Conservation (phyloP, 2,329 filamentous ascomycete genomes). For the Scedosporium apiospermum region DNA sequence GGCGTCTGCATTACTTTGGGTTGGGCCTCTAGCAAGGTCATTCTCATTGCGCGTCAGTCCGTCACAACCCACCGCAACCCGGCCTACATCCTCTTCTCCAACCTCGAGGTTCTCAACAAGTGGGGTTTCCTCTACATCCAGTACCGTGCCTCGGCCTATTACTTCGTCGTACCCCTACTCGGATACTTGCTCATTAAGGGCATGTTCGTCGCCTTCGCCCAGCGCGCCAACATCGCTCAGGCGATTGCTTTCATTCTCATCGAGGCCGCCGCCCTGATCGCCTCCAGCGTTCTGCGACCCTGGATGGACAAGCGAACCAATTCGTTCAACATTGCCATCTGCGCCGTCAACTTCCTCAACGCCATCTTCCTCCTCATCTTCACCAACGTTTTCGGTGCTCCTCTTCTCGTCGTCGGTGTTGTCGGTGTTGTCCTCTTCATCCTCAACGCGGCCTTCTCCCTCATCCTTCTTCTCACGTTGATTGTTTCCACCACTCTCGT, state of each 20-base stretch:
- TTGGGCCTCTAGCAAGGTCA: constrained; percentile 86
- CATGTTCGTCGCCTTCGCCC: constrained; percentile 77
- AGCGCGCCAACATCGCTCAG: constrained; percentile 61
- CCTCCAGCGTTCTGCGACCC: constrained; percentile 69
- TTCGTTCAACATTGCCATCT: constrained; percentile 90
- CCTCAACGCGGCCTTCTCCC: constrained; percentile 72
- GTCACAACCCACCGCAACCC: constrained; percentile 91
- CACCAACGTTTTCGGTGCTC: constrained; percentile 76
- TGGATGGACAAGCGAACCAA: constrained; percentile 99
- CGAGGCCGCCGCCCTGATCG: constrained; percentile 70
- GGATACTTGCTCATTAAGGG: constrained; percentile 76
- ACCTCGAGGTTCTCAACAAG: constrained; percentile 89
- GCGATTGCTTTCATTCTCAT: constrained; percentile 76
- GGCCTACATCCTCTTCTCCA: constrained; percentile 92
- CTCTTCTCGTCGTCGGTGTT: constrained; percentile 72
- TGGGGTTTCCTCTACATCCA: constrained; percentile 98
- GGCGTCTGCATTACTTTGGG: constrained; percentile 67
- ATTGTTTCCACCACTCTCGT: constrained; percentile 52
- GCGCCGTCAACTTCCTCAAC: constrained; percentile 82
- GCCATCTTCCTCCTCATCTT: constrained; percentile 84
- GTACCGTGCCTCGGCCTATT: constrained; percentile 91
- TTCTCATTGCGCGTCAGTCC: constrained; percentile 78
- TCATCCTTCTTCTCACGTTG: constrained; percentile 75
- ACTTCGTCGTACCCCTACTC: constrained; percentile 78
- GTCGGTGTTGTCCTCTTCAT: constrained; percentile 87